Percentiles rank a stretch among this genome's conserved stretches.
Conservation (phyloP, 305 asterid genomes). For the Fraxinus baroniana region DNA sequence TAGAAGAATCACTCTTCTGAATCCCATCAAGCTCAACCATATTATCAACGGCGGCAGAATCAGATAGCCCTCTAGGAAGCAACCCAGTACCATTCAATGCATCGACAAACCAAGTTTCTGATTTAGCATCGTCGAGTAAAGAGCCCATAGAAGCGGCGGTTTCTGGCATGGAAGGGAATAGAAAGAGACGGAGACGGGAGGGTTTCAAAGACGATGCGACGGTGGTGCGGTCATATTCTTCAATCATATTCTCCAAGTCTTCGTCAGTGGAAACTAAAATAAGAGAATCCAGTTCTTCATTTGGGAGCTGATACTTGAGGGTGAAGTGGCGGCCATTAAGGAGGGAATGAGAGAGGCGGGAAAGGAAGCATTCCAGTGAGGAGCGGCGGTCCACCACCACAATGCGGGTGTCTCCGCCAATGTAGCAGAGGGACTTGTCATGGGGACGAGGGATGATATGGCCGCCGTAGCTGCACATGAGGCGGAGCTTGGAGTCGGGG, state of each 20-base stretch:
- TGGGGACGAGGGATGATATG: conserved; percentile 71
- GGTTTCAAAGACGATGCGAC: conserved; percentile 41
- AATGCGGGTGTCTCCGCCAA: conserved; percentile 70
- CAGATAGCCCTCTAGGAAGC: conserved; percentile 57
- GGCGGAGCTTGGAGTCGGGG: conserved; percentile 53
- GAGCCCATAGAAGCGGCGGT: conserved; percentile 67
- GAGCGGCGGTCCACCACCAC: conserved; percentile 53
- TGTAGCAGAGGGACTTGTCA: conserved; percentile 58
- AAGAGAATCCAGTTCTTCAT: conserved; percentile 62
- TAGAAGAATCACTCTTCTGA: conserved; percentile 24
- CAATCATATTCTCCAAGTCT: conserved; percentile 64
- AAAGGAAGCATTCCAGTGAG: conserved; percentile 41
- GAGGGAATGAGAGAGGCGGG: conserved; percentile 53
- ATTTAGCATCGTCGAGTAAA: conserved; percentile 56
- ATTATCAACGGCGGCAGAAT: conserved; percentile 50
- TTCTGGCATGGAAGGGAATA: conserved; percentile 54
- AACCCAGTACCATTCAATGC: conserved; percentile 58
- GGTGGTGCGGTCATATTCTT: conserved; percentile 50
- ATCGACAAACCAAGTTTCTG: conserved; percentile 68
- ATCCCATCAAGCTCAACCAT: conserved; percentile 43
- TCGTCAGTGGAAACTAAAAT: conserved; percentile 56
- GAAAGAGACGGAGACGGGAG: conserved; percentile 57
- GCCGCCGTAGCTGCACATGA: conserved; percentile 66
- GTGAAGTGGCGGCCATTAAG: conserved; percentile 54
- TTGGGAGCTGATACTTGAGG: conserved; percentile 64